Evolutionary conservation across 495 filamentous ascomycete species (phyloP).

Genomic region (Lophium mytilinum): DNA sequence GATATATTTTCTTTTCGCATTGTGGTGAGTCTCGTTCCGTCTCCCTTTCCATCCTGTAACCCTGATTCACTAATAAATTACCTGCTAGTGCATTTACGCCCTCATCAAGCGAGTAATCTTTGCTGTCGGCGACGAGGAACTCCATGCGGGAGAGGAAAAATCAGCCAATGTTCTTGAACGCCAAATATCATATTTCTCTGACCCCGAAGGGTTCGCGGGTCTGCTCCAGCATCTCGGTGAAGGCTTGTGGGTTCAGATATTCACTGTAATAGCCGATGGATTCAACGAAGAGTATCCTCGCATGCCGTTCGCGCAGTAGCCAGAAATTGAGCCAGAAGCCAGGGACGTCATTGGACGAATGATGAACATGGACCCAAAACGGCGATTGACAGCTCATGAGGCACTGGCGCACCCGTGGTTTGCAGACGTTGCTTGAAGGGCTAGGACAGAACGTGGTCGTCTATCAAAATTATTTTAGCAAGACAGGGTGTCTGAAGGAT

Average conservation of each 20-base stretch:
- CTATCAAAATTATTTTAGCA: no score
- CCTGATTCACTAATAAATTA: not conserved
- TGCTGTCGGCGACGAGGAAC: constrained; percentile 15
- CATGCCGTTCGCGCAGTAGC: not conserved
- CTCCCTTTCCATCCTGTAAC: not conserved
- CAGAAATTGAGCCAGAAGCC: constrained; percentile 2
- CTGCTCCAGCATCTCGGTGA: constrained; percentile 14
- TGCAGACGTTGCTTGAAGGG: no score
- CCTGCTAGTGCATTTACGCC: constrained; percentile 17
- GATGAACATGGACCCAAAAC: constrained; percentile 5
- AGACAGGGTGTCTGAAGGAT: no score
- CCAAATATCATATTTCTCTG: constrained; percentile 15
- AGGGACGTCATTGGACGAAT: constrained; percentile 5
- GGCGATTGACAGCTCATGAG: no score
- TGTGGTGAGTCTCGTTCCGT: constrained; percentile 32
- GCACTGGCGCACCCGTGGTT: no score
- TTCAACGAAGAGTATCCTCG: constrained; percentile 6
- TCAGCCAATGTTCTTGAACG: constrained; percentile 16
- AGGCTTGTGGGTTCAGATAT: constrained; percentile 1
- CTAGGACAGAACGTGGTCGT: no score
- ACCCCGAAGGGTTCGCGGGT: constrained; percentile 9
- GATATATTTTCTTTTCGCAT: constrained; percentile 41
- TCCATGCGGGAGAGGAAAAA: constrained; percentile 12
- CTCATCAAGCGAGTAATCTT: constrained; percentile 19
- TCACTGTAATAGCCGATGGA: constrained; percentile 3